These are phyloP conservation scores for Allium sativum DNA, from an alignment of 106 monocot genomes.

Conservation along the genomic window DNA sequence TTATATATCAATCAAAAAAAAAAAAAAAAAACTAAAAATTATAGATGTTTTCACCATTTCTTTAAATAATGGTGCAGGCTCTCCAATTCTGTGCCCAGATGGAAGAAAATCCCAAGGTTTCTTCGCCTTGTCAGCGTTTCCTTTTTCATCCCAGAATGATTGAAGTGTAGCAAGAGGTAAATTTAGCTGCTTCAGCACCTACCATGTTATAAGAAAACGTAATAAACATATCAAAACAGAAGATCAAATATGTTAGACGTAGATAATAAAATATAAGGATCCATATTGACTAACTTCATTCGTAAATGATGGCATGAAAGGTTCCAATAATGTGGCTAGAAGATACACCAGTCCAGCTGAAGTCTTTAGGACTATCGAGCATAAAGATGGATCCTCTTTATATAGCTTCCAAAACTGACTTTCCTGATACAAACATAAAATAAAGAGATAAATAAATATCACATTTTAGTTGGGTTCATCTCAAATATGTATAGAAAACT, in stretches of 20 bases:
- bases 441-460: too few species aligned
- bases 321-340: conserved; percentile 81
- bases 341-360: conserved; percentile 83
- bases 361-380: conserved; percentile 84
- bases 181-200: conserved; percentile 90
- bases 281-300: conserved; percentile 37
- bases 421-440: conserved; percentile 27
- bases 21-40: not conserved
- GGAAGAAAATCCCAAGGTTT: conserved; percentile 78
- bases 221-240: too few species aligned
- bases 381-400: conserved; percentile 72
- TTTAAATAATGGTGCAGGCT: conserved; percentile 77
- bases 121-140: conserved; percentile 47
- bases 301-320: conserved; percentile 99
- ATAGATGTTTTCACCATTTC: conserved; percentile 43
- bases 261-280: not conserved
- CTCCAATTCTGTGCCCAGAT: conserved; percentile 83
- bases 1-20: not conserved
- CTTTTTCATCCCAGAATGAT: conserved; percentile 59
- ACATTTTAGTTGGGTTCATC: too few species aligned
- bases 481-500: too few species aligned
- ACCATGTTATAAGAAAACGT: not conserved
- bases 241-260: not conserved
- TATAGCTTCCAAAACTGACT: conserved; percentile 97
- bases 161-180: conserved; percentile 31